Evolutionary conservation across 2,329 filamentous ascomycete species (phyloP), one percentile per base, ranked within the genome.

Genomic region (Sporothrix brasiliensis): DNA sequence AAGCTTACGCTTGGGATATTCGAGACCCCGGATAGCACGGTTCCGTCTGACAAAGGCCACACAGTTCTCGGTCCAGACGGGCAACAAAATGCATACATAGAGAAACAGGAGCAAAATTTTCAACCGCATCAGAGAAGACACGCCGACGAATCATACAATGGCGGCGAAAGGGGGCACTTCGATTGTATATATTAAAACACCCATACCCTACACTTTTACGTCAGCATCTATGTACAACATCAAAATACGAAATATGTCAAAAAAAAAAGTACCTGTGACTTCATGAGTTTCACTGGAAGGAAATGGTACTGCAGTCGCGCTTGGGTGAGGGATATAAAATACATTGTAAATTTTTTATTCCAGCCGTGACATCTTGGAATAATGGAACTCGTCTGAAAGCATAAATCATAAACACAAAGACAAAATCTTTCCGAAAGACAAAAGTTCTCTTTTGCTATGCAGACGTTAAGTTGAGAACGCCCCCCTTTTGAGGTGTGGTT

Each of bases 191-290:
- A 70, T 41, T 34, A 34, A 44, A 30, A 69, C 58, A 34, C 21
- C 21, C 61, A 66, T 66, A 56, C 49, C 68, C 68, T 56, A 66
- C 50, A 67, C 49, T 54, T 53, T 34, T 66, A 53, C 39, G 39
- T 34, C 68, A 56, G 21, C 39, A 70, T 63, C 49, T 44, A 56
- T 69, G 68, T 69, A 69, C 52, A 67, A 70, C 52, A 67, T n/a
- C 34, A 54, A 66, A 49, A 56, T 34, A 58, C 30, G n/a, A 52
- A 13, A 54, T 24, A 52, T 49, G 44, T 7, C n/a, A n/a, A n/a
- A 61, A 41, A 4, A 19, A 60, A 47, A n/a, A 44, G 41, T 16
- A 44, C 41, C 3, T 2, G 56, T 39, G 30, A n/a, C 50, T 27
- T 7, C 49, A 10, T 16, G 27, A 30, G 27, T 24, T 24, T 54